Evolutionary conservation across 306 rosid genomes (phyloP).

Genomic region (Pterocarpus santalinus): DNA sequence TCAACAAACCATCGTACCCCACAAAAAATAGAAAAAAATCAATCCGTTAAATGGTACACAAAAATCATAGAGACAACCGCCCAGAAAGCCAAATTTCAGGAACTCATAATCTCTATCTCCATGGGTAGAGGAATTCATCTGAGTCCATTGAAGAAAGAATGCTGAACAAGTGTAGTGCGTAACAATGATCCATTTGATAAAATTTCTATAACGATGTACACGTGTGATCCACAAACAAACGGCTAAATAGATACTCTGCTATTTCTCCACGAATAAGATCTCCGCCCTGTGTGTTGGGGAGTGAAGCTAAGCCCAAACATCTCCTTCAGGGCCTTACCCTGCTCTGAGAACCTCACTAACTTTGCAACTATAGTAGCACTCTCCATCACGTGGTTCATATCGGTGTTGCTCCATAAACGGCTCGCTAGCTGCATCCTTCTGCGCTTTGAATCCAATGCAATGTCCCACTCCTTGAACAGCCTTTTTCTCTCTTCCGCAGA

Average conservation of each 20-base stretch:
- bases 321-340: slow-evolving; percentile 85
- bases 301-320: slow-evolving; percentile 96
- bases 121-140: slow-evolving; percentile 30
- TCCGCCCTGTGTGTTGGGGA: slow-evolving; percentile 61
- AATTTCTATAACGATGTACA: slow-evolving; percentile 51
- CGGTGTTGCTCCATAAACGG: slow-evolving; percentile 73
- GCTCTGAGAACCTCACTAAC: slow-evolving; percentile 80
- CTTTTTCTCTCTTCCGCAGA: slow-evolving; percentile 72
- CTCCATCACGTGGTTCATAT: slow-evolving; percentile 69
- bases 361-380: slow-evolving; percentile 87
- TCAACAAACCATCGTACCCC: slow-evolving; percentile 31
- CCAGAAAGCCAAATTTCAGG: slow-evolving; percentile 26
- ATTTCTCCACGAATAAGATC: slow-evolving; percentile 79
- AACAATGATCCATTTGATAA: slow-evolving; percentile 15
- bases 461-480: slow-evolving; percentile 79
- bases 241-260: slow-evolving; percentile 56
- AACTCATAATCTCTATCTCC: slow-evolving; percentile 32
- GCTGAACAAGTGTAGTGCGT: slow-evolving; percentile 20
- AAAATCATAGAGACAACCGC: slow-evolving; percentile 31
- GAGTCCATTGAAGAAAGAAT: slow-evolving; percentile 34
- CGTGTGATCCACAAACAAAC: neutral
- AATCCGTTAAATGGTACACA: slow-evolving; percentile 40
- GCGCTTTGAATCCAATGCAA: slow-evolving; percentile 81
- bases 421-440: slow-evolving; percentile 85
- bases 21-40: neutral